A percentile compares a stretch with the other conserved stretches of the same genome.
Conservation (phyloP, 2,329 filamentous ascomycete genomes). For the Dryadomyces quercus-mongolicae region DNA sequence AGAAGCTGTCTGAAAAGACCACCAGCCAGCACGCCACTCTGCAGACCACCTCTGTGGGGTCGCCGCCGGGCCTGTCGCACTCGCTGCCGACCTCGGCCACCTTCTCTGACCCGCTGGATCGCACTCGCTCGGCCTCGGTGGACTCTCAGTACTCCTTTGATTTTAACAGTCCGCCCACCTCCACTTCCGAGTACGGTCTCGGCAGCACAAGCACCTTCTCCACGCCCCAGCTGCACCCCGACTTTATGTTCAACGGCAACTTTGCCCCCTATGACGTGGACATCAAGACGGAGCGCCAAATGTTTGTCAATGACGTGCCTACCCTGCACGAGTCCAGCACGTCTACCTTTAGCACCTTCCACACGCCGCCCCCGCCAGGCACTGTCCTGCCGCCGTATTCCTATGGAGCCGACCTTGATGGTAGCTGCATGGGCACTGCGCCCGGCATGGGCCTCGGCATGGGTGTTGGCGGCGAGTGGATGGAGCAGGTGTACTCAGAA, state of each 20-base stretch:
- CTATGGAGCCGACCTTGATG: background rate
- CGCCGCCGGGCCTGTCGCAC: constrained; percentile 68
- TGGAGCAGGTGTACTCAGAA: constrained; percentile 57
- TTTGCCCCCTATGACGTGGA: constrained; percentile 84
- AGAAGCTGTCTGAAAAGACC: constrained; percentile 84
- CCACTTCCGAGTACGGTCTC: constrained; percentile 30
- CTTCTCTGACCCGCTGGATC: constrained; percentile 61
- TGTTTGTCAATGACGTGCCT: constrained; percentile 84
- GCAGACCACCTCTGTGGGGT: constrained; percentile 32
- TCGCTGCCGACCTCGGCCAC: constrained; percentile 72
- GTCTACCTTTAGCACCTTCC: constrained; percentile 87
- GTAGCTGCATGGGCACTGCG: background rate
- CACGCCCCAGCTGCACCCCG: constrained; percentile 45
- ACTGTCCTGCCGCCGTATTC: constrained; percentile 51
- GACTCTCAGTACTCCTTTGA: constrained; percentile 74
- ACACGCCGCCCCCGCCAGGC: constrained; percentile 61
- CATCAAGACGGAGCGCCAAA: constrained; percentile 88
- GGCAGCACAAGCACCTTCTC: constrained; percentile 37
- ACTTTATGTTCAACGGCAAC: constrained; percentile 40
- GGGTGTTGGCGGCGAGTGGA: constrained; percentile 15
- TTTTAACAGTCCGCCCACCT: constrained; percentile 49
- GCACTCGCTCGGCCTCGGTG: constrained; percentile 64
- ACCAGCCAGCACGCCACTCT: constrained; percentile 18
- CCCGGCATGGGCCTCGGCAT: constrained; percentile 4
- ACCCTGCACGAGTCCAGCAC: constrained; percentile 76